A percentile compares a stretch with the other conserved stretches of the same genome.
phyloP scores from a whole-genome alignment of 2,329 filamentous ascomycete species.

The Scedosporium boydii region DNA sequence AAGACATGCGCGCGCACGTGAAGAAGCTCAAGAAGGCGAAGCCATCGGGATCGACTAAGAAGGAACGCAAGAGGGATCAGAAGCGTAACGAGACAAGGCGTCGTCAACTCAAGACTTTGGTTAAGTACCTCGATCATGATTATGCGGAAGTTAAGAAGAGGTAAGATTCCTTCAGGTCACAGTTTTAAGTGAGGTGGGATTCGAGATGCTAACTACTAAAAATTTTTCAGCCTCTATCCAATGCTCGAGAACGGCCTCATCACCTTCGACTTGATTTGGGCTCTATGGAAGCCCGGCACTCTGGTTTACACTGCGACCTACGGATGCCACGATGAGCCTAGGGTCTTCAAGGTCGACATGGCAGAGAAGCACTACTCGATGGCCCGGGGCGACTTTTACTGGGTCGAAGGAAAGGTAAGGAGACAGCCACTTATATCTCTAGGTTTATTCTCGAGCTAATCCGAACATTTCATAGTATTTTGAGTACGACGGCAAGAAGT shows the following conservation, averaged over 20 bases:
- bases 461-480: slow-evolving; percentile 45
- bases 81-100: slow-evolving; percentile 50
- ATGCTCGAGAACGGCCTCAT: slow-evolving; percentile 75
- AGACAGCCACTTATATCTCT: not conserved
- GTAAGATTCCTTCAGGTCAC: slow-evolving; percentile 17
- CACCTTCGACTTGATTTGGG: slow-evolving; percentile 83
- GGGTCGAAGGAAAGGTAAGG: slow-evolving; percentile 54
- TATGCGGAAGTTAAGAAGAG: slow-evolving; percentile 66
- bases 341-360: slow-evolving; percentile 73
- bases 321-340: slow-evolving; percentile 63
- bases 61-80: slow-evolving; percentile 51
- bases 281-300: slow-evolving; percentile 78
- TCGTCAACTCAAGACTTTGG: slow-evolving; percentile 59
- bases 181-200: too few species aligned
- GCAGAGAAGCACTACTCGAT: slow-evolving; percentile 61
- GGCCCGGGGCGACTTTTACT: slow-evolving; percentile 66
- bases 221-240: slow-evolving; percentile 53
- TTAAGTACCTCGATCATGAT: slow-evolving; percentile 73
- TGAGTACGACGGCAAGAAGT: slow-evolving; percentile 81
- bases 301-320: slow-evolving; percentile 72
- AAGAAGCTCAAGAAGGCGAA: slow-evolving; percentile 55
- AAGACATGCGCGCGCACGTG: slow-evolving; percentile 58
- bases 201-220: not conserved
- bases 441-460: not conserved
- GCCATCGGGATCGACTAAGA: slow-evolving; percentile 31